These are phyloP conservation scores for Neospora caninum DNA, from an alignment of 169 alveolate genomes.

Conservation along the genomic window DNA sequence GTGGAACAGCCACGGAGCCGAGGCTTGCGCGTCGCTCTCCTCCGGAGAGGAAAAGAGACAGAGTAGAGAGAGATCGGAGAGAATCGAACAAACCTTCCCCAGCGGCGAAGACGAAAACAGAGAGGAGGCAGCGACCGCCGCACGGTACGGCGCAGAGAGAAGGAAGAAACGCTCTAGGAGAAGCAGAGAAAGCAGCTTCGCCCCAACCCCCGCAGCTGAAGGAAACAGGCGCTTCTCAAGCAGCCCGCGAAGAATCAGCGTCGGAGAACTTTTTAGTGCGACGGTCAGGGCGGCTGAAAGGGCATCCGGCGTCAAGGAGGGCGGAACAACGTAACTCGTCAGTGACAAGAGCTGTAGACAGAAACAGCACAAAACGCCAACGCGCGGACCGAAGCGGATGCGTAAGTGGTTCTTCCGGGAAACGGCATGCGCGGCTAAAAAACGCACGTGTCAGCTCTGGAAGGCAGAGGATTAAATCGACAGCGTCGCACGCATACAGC, in stretches of 20 bases:
- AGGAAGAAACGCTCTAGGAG: conserved; percentile 6
- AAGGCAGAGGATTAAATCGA: too few relatives aligned
- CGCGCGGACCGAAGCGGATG: too few relatives aligned
- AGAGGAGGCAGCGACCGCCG: neutral
- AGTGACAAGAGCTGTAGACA: neutral
- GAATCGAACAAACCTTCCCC: neutral
- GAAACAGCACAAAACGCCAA: neutral
- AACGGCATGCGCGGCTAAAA: neutral
- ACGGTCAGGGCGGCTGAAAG: neutral
- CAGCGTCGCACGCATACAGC: too few relatives aligned
- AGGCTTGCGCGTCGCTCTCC: neutral
- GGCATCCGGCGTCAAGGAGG: neutral
- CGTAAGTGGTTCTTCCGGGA: neutral
- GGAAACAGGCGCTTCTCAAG: neutral
- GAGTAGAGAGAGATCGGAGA: neutral
- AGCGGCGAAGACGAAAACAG: neutral
- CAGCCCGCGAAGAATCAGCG: conserved; percentile 4
- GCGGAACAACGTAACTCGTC: neutral
- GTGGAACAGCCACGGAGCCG: too few relatives aligned
- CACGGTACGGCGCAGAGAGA: neutral
- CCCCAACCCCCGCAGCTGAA: neutral
- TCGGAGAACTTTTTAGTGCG: neutral
- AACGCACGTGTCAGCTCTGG: too few relatives aligned
- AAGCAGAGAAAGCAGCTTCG: conserved; percentile 19
- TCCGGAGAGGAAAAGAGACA: neutral